A percentile compares a stretch with the other conserved stretches of the same genome.
These are phyloP conservation scores for Sideroxylon spinosum DNA, from an alignment of 179 eudicot species.

Conservation along the genomic window DNA sequence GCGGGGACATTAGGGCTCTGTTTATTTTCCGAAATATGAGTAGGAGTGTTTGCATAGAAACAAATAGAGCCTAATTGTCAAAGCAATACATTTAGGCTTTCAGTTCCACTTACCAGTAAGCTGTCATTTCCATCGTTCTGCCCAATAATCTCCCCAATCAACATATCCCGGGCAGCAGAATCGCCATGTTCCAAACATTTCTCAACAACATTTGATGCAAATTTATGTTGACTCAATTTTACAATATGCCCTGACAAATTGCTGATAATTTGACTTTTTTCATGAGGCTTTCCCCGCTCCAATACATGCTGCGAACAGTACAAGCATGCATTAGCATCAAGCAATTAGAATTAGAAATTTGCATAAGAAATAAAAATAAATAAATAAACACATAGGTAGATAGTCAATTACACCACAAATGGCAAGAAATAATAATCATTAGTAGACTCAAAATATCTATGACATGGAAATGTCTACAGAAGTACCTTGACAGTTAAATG, in stretches of 20 bases:
- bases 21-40: too few species aligned
- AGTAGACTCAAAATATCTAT: too few species aligned
- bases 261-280: constrained; percentile 36
- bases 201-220: constrained; percentile 12
- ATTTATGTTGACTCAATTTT: constrained; percentile 9
- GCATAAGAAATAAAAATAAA: too few species aligned
- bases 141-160: constrained; percentile 45
- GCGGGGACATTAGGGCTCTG: too few species aligned
- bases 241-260: constrained; percentile 44
- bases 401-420: too few species aligned
- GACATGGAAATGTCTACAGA: too few species aligned
- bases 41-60: too few species aligned
- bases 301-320: constrained; percentile 44
- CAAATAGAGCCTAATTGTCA: background rate
- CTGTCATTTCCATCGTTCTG: constrained; percentile 39
- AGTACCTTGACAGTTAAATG: too few species aligned
- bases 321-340: constrained; percentile 8
- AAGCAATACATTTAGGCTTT: background rate
- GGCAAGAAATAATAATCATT: too few species aligned
- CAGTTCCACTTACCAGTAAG: constrained; percentile 34
- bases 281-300: constrained; percentile 46
- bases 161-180: constrained; percentile 36
- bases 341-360: background rate
- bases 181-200: constrained; percentile 49
- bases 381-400: too few species aligned